Evolutionary conservation across 306 rosid genomes (phyloP).

Genomic region (Morella rubra): DNA sequence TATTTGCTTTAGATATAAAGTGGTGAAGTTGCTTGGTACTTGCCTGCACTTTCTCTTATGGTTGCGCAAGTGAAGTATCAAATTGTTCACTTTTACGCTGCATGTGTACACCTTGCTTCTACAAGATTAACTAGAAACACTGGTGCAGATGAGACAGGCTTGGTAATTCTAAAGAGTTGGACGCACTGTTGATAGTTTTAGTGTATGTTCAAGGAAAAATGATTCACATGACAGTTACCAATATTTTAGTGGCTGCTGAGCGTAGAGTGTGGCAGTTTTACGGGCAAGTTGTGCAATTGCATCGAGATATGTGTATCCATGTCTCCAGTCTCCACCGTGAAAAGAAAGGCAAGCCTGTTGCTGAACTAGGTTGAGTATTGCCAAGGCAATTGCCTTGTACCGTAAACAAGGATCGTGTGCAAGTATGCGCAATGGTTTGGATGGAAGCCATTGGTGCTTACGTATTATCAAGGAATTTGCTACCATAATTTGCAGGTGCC

Average conservation of each 20-base stretch:
- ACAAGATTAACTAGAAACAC: background rate
- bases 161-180: background rate
- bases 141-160: background rate
- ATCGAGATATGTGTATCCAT: too few relatives aligned
- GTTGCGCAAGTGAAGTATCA: background rate
- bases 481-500: too few relatives aligned
- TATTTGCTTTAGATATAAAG: slow-evolving; percentile 30
- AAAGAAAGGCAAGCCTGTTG: too few relatives aligned
- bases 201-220: background rate
- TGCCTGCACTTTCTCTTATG: slow-evolving; percentile 12
- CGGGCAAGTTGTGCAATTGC: background rate
- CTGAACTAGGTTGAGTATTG: too few relatives aligned
- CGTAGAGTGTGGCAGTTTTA: background rate
- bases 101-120: background rate
- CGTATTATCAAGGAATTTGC: too few relatives aligned
- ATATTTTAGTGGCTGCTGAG: background rate
- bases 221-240: too few relatives aligned
- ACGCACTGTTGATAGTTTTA: background rate
- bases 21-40: slow-evolving; percentile 16
- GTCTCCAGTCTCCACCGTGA: too few relatives aligned
- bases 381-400: too few relatives aligned
- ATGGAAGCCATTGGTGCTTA: too few relatives aligned
- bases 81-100: background rate
- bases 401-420: too few relatives aligned
- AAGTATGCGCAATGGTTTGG: too few relatives aligned